Conservation (phyloP, 768 basidiomycete genomes). For the Termitomyces heimii region DNA sequence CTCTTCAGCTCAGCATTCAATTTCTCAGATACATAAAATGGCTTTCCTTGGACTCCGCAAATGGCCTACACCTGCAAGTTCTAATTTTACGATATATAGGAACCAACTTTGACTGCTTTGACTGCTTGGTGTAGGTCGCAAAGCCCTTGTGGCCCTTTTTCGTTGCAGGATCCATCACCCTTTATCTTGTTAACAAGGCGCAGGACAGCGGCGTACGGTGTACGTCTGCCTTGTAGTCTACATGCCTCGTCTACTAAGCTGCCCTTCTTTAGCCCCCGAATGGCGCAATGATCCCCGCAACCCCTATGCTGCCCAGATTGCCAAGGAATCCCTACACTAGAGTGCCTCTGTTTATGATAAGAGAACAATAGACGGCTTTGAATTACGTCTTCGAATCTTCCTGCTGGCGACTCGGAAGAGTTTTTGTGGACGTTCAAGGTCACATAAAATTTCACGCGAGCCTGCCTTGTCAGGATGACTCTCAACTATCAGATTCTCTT, state of each 20-base stretch:
- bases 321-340: constrained; percentile 51
- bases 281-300: constrained; percentile 77
- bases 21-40: constrained; percentile 35
- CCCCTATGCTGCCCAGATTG: constrained; percentile 75
- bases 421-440: not conserved
- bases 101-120: constrained; percentile 12
- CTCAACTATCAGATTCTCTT: not conserved
- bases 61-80: constrained; percentile 72
- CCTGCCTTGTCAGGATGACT: not conserved
- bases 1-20: not conserved
- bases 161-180: constrained; percentile 55
- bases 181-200: constrained; percentile 59
- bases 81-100: not conserved
- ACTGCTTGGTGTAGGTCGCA: constrained; percentile 41
- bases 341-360: not conserved
- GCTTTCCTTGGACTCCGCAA: constrained; percentile 76
- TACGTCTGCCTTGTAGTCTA: constrained; percentile 33
- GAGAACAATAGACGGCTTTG: constrained; percentile 10
- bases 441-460: not conserved
- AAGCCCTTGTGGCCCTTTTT: constrained; percentile 82
- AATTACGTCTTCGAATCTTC: not conserved
- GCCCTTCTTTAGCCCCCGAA: constrained; percentile 41
- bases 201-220: constrained; percentile 69
- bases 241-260: not conserved
- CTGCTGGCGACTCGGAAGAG: not conserved